Percentiles rank a stretch among this genome's conserved stretches.
Evolutionary conservation across 2,329 filamentous ascomycete species (phyloP).

Genomic region (Zymoseptoria crescenta): DNA sequence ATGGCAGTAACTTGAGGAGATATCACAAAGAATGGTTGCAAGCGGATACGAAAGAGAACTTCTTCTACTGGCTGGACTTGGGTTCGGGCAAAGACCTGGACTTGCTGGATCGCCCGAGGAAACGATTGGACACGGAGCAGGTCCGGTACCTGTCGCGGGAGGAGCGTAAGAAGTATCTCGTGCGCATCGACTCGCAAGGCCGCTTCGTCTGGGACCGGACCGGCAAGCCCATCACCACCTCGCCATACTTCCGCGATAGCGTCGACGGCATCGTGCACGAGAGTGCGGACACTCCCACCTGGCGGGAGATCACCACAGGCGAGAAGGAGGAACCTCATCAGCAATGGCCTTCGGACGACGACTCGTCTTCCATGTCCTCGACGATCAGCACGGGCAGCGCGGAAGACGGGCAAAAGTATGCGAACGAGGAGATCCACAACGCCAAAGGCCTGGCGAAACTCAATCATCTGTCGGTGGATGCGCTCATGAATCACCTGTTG

Average conservation of each 20-base stretch:
- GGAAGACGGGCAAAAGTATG: constrained; percentile 56
- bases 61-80: constrained; percentile 88
- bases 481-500: constrained; percentile 70
- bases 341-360: constrained; percentile 7
- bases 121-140: constrained; percentile 66
- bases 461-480: constrained; percentile 61
- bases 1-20: constrained; percentile 70
- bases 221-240: constrained; percentile 67
- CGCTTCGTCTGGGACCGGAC: constrained; percentile 84
- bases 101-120: constrained; percentile 62
- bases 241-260: constrained; percentile 67
- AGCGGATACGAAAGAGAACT: constrained; percentile 70
- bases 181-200: constrained; percentile 65
- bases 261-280: constrained; percentile 52
- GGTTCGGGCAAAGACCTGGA: constrained; percentile 67
- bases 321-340: constrained; percentile 16
- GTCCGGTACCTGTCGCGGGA: constrained; percentile 78
- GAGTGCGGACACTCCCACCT: constrained; percentile 38
- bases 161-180: constrained; percentile 73
- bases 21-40: constrained; percentile 84
- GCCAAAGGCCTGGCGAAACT: constrained; percentile 54
- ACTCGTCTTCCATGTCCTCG: constrained; percentile 26
- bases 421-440: constrained; percentile 54
- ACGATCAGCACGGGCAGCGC: constrained; percentile 46
- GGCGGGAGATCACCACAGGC: constrained; percentile 31